A percentile compares a stretch with the other conserved stretches of the same genome.
Evolutionary conservation across 306 rosid genomes (phyloP).

Genomic region (Dryas alaskensis): DNA sequence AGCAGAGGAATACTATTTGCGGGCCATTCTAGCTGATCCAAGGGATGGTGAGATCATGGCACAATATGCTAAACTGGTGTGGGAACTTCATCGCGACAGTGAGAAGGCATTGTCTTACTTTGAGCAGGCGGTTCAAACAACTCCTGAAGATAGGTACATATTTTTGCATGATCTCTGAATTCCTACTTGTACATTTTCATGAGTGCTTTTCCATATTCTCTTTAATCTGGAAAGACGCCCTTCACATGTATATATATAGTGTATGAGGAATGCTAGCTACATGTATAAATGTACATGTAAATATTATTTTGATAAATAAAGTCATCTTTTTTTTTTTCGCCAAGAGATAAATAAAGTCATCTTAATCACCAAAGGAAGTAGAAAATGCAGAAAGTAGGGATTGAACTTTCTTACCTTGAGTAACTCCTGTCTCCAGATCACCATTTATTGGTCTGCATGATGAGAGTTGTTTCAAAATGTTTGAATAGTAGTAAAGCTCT

Average conservation of each 20-base stretch:
- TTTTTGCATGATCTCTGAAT: conserved; percentile 12
- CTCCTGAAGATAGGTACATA: conserved; percentile 58
- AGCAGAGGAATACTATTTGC: conserved; percentile 61
- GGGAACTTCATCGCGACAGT: conserved; percentile 73
- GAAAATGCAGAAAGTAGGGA: too few species aligned
- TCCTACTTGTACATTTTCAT: neutral
- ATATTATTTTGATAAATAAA: too few species aligned
- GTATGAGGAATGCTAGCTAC: too few species aligned
- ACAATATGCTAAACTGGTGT: conserved; percentile 64
- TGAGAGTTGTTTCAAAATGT: neutral
- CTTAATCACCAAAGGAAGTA: too few species aligned
- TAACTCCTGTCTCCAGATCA: neutral
- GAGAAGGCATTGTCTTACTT: conserved; percentile 46
- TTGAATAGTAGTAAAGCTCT: neutral
- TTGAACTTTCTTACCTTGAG: neutral
- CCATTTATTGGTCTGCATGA: neutral
- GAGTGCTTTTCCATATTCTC: neutral
- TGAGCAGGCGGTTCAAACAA: conserved; percentile 61
- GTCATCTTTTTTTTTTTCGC: too few species aligned
- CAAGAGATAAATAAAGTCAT: too few species aligned
- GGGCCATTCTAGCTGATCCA: conserved; percentile 60
- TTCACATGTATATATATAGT: too few species aligned
- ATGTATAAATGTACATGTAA: too few species aligned
- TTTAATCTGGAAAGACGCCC: neutral
- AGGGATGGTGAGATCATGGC: conserved; percentile 57